Conservation (phyloP, 169 alveolate genomes). For the Eimeria nieschulzi region DNA sequence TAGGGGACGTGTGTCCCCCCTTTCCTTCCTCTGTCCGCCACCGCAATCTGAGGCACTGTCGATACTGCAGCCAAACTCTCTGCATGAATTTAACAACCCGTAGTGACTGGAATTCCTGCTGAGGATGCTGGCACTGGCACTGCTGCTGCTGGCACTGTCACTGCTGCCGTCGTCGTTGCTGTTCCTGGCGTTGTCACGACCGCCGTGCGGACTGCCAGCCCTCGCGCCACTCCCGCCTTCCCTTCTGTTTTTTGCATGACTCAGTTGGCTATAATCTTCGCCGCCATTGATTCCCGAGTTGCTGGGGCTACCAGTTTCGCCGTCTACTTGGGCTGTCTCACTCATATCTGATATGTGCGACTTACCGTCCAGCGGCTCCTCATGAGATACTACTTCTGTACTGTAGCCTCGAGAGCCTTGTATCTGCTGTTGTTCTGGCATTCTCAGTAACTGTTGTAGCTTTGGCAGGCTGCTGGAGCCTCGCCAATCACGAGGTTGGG, state of each 20-base stretch:
- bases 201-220: background rate
- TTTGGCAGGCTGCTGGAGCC: no score
- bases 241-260: no score
- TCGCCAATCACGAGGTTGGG: no score
- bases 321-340: no score
- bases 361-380: no score
- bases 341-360: no score
- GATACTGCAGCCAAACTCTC: slow-evolving; percentile 8
- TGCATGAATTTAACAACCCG: slow-evolving; percentile 20
- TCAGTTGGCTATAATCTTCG: background rate
- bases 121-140: background rate
- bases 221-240: background rate
- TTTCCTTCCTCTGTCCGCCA: background rate
- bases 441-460: no score
- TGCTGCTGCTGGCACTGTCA: slow-evolving; percentile 27
- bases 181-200: background rate
- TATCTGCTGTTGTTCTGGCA: no score
- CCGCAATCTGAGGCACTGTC: background rate
- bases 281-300: background rate
- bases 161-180: background rate
- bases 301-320: background rate
- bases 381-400: no score
- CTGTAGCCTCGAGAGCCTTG: no score
- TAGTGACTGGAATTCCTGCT: slow-evolving; percentile 7
- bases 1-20: background rate